Percentiles rank a stretch among this genome's conserved stretches.
These are phyloP conservation scores for Vigna radiata DNA, from an alignment of 306 rosid genomes.

Conservation along the genomic window DNA sequence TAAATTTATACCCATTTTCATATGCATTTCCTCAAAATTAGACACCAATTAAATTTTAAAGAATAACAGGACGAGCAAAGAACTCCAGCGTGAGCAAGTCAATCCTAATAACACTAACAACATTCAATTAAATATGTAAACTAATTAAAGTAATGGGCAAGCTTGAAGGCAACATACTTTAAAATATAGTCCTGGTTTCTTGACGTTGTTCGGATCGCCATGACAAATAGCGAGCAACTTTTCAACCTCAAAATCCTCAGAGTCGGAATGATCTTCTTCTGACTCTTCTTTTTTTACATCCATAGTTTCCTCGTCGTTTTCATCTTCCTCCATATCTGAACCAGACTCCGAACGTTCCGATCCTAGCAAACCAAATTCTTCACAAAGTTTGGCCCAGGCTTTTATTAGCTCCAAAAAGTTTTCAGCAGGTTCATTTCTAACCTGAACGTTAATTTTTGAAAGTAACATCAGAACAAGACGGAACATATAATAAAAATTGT, in stretches of 20 bases:
- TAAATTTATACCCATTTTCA: neutral
- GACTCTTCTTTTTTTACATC: neutral
- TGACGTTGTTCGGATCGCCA: slow-evolving; percentile 48
- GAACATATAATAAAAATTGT: neutral
- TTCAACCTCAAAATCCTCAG: slow-evolving; percentile 57
- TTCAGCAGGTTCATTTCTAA: slow-evolving; percentile 55
- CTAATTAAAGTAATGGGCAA: neutral
- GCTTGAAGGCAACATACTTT: slow-evolving; percentile 45
- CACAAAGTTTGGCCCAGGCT: slow-evolving; percentile 53
- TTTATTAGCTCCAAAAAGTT: slow-evolving; percentile 47
- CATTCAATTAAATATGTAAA: neutral
- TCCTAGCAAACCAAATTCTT: slow-evolving; percentile 33
- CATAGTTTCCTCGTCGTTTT: slow-evolving; percentile 5
- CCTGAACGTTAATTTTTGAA: slow-evolving; percentile 35
- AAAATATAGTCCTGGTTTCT: slow-evolving; percentile 48
- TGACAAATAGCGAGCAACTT: slow-evolving; percentile 51
- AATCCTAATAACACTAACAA: neutral
- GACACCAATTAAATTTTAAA: neutral
- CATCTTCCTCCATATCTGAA: slow-evolving; percentile 21
- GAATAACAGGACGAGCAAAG: neutral
- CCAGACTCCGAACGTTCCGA: slow-evolving; percentile 25
- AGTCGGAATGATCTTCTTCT: slow-evolving; percentile 33
- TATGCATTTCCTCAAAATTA: neutral
- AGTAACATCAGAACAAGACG: neutral
- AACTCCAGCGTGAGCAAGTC: neutral